Conservation (phyloP, 345 rosid genomes). For the Ceriops tagal region DNA sequence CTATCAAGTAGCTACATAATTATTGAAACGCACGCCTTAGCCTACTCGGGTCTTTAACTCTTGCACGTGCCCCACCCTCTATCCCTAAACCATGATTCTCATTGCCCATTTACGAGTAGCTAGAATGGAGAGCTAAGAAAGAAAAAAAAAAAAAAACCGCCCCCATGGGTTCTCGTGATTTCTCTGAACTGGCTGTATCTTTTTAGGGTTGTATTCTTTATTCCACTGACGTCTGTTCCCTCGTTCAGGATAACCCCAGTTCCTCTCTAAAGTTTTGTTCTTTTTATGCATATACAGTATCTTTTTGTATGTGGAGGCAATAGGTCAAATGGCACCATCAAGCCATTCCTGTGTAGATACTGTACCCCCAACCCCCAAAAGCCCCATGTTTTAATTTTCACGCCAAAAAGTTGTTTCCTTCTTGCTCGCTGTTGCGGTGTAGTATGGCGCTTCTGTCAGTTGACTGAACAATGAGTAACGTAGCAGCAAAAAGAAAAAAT, state of each 20-base stretch:
- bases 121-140: background rate
- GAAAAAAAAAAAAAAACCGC: background rate
- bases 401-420: conserved; percentile 13
- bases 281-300: background rate
- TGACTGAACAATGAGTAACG: conserved; percentile 11
- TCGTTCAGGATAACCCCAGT: conserved; percentile 6
- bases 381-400: conserved; percentile 3
- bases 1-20: conserved; percentile 14
- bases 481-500: background rate
- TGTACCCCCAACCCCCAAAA: background rate
- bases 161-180: conserved; percentile 41
- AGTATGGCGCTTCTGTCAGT: conserved; percentile 6
- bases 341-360: conserved; percentile 16
- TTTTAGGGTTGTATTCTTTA: conserved; percentile 30
- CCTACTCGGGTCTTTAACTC: background rate
- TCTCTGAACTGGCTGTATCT: conserved; percentile 21
- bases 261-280: background rate
- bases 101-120: too few species aligned
- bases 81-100: background rate
- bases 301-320: background rate
- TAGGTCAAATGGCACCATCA: conserved; percentile 12
- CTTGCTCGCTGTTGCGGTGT: background rate
- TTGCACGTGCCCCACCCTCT: conserved; percentile 1
- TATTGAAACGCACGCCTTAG: conserved; percentile 13
- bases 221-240: conserved; percentile 17